Evolutionary conservation across 768 basidiomycete genomes (phyloP).

Genomic region (Rhodotorula graminis): DNA sequence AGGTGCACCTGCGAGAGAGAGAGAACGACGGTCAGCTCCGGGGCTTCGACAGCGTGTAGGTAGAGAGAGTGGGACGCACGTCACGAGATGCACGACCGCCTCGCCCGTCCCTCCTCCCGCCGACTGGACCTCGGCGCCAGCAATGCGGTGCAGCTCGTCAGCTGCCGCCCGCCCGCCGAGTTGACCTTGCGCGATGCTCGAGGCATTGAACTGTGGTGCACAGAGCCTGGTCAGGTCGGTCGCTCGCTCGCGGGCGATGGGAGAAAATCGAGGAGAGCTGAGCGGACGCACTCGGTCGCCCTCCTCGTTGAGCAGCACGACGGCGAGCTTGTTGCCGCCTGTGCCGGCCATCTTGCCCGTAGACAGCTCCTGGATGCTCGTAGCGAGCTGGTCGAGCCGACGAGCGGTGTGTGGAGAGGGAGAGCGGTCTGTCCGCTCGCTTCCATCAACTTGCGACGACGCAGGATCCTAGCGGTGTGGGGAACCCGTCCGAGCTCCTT

Average conservation of each 20-base stretch:
- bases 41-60: too few relatives aligned
- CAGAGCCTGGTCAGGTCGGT: too few relatives aligned
- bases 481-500: too few relatives aligned
- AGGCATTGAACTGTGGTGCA: slow-evolving; percentile 6
- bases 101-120: background rate
- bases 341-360: too few relatives aligned
- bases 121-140: background rate
- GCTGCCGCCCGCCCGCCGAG: background rate
- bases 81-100: slow-evolving; percentile 9
- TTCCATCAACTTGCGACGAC: too few relatives aligned
- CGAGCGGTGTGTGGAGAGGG: too few relatives aligned
- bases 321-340: background rate
- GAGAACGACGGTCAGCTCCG: background rate
- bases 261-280: too few relatives aligned
- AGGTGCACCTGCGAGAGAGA: background rate
- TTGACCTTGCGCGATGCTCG: background rate
- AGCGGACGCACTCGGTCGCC: slow-evolving; percentile 15
- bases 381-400: too few relatives aligned
- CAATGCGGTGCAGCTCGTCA: background rate
- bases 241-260: background rate
- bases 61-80: background rate
- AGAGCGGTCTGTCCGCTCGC: too few relatives aligned
- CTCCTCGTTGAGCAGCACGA: slow-evolving; percentile 11
- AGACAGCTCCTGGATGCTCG: too few relatives aligned
- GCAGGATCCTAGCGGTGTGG: too few relatives aligned